Percentiles rank a stretch among this genome's conserved stretches.
Conservation (phyloP, 352 stramenopile species). For the Globisporangium okanoganense region DNA sequence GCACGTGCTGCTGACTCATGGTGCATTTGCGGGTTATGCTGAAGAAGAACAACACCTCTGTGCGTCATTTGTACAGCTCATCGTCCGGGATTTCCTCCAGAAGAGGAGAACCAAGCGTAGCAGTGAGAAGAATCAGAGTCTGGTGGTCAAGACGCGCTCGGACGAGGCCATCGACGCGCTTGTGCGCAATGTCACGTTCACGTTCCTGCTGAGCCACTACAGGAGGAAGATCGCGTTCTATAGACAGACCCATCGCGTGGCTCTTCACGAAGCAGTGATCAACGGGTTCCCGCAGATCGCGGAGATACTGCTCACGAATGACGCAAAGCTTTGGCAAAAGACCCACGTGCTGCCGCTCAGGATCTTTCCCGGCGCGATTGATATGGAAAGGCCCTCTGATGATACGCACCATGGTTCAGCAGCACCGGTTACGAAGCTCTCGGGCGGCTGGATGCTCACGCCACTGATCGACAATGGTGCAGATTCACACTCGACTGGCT, state of each 20-base stretch:
- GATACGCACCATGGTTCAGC: neutral
- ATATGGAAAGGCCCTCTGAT: conserved; percentile 7
- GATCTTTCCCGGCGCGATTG: conserved; percentile 29
- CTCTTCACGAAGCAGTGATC: conserved; percentile 67
- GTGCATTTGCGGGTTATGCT: conserved; percentile 34
- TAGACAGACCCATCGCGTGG: conserved; percentile 59
- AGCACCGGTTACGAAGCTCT: conserved; percentile 8
- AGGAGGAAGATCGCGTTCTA: conserved; percentile 38
- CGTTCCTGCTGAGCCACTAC: conserved; percentile 59
- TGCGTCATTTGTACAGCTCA: conserved; percentile 60
- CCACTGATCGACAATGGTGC: conserved; percentile 21
- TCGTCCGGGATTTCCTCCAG: conserved; percentile 45
- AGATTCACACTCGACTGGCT: neutral
- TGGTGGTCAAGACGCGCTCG: conserved; percentile 23
- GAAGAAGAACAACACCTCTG: conserved; percentile 54
- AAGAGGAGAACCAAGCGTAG: conserved; percentile 19
- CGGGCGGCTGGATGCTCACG: conserved; percentile 48
- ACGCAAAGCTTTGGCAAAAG: conserved; percentile 50
- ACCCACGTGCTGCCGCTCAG: conserved; percentile 57
- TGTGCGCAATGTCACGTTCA: conserved; percentile 53
- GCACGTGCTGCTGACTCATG: conserved; percentile 61
- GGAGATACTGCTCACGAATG: conserved; percentile 44
- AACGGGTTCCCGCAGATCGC: conserved; percentile 60
- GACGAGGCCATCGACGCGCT: conserved; percentile 47
- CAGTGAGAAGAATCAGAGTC: neutral